Percentiles rank a stretch among this genome's conserved stretches.
These are phyloP conservation scores for Myxozyma geophila DNA, from an alignment of 805 yeast genomes.

Conservation along the genomic window DNA sequence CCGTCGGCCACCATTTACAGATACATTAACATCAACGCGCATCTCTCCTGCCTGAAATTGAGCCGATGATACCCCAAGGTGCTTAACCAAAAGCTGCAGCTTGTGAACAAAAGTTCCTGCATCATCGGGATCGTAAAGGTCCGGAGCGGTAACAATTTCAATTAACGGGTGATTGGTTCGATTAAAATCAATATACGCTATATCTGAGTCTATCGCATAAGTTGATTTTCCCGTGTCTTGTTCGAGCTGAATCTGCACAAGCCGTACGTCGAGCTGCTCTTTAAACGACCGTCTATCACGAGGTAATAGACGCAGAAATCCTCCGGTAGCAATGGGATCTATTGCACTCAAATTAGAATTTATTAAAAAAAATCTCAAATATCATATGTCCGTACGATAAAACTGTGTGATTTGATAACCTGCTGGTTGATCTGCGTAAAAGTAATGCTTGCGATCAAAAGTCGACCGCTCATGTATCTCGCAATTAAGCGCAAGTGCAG, in stretches of 20 bases:
- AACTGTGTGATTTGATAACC: conserved; percentile 97
- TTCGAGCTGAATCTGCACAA: conserved; percentile 86
- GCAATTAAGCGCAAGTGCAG: conserved; percentile 73
- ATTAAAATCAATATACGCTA: conserved; percentile 71
- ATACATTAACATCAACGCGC: conserved; percentile 93
- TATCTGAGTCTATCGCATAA: conserved; percentile 22
- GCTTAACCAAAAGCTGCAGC: conserved; percentile 71
- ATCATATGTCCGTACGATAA: conserved; percentile 45
- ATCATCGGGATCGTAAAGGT: conserved; percentile 67
- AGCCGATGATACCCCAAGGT: conserved; percentile 77
- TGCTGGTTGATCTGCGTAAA: conserved; percentile 93
- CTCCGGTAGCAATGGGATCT: conserved; percentile 75
- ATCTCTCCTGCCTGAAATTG: conserved; percentile 94
- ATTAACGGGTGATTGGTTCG: conserved; percentile 85
- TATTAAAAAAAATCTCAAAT: not conserved
- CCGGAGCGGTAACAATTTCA: conserved; percentile 91
- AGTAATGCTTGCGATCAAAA: conserved; percentile 94
- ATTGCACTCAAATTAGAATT: not conserved
- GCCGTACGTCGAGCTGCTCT: conserved; percentile 48
- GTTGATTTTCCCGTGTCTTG: conserved; percentile 60
- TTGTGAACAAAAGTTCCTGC: conserved; percentile 81
- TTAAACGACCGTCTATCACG: conserved; percentile 56
- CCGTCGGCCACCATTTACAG: conserved; percentile 64
- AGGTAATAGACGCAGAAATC: conserved; percentile 55
- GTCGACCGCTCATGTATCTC: conserved; percentile 59